Conservation (phyloP, 345 rosid species). For the Gossypium anomalum region DNA sequence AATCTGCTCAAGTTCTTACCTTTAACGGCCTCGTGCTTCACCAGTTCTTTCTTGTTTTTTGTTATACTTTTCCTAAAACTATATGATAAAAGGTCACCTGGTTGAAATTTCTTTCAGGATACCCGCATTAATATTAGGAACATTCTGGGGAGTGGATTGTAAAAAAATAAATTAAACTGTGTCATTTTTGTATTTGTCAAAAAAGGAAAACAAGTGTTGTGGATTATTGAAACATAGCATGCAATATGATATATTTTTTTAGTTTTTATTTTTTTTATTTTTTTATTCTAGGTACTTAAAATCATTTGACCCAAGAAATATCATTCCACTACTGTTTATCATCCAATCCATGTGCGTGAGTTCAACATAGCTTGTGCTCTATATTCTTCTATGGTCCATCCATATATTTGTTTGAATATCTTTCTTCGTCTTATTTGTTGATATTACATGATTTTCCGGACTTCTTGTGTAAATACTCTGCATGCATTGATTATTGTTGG, state of each 20-base stretch:
- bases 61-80: background rate
- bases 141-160: slow-evolving; percentile 1
- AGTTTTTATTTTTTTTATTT: too few relatives aligned
- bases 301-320: background rate
- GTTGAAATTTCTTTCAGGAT: background rate
- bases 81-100: background rate
- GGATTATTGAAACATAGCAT: background rate
- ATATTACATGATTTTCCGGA: background rate
- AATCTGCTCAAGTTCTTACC: too few relatives aligned
- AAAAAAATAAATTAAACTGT: background rate
- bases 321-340: background rate
- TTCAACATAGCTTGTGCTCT: slow-evolving; percentile 5
- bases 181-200: background rate
- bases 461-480: too few relatives aligned
- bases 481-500: too few relatives aligned
- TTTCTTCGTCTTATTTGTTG: background rate
- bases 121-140: background rate
- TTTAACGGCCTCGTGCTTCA: background rate
- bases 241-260: background rate
- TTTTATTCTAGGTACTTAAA: background rate
- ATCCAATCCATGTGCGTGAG: slow-evolving; percentile 4
- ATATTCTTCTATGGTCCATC: background rate
- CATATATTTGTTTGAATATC: background rate
- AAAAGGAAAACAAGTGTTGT: background rate
- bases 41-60: background rate